phyloP scores from a whole-genome alignment of 352 stramenopile genomes.

The Hyaloperonospora arabidopsidis region DNA sequence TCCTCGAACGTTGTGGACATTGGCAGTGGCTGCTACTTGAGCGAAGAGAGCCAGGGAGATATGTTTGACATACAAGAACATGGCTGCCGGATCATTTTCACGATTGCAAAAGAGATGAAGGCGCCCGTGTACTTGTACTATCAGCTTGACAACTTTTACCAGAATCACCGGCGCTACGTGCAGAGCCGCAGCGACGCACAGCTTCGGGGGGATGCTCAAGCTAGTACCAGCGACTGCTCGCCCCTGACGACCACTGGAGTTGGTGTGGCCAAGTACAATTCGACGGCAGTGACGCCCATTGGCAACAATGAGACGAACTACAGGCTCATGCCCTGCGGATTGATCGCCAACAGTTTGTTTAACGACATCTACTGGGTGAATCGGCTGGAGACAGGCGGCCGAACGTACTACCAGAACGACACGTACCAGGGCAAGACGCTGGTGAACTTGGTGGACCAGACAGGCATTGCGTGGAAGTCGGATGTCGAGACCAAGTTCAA shows the following conservation, averaged over 20 bases:
- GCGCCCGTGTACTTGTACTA: conserved; percentile 97
- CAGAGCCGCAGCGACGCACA: conserved; percentile 87
- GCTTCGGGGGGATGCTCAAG: conserved; percentile 60
- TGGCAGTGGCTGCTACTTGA: conserved; percentile 54
- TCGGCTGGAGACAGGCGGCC: conserved; percentile 37
- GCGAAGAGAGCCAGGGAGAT: conserved; percentile 52
- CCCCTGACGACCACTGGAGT: conserved; percentile 48
- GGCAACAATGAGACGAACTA: conserved; percentile 39
- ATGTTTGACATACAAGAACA: conserved; percentile 47
- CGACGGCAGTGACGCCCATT: conserved; percentile 35
- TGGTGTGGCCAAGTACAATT: conserved; percentile 66
- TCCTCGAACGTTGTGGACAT: conserved; percentile 57
- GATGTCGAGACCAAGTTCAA: conserved; percentile 94
- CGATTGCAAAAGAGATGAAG: conserved; percentile 89
- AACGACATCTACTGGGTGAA: conserved; percentile 92
- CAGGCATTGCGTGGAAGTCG: conserved; percentile 94
- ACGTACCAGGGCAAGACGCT: conserved; percentile 42
- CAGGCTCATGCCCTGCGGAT: conserved; percentile 93
- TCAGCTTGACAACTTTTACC: conserved; percentile 99
- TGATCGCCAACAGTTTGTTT: conserved; percentile 99
- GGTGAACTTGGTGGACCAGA: conserved; percentile 89
- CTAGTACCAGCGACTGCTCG: conserved; percentile 71
- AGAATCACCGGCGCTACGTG: conserved; percentile 96
- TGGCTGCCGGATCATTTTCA: conserved; percentile 82
- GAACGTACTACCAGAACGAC: conserved; percentile 63